phyloP scores from a whole-genome alignment of 2,329 filamentous ascomycete species.

The Trichoderma citrinoviride region DNA sequence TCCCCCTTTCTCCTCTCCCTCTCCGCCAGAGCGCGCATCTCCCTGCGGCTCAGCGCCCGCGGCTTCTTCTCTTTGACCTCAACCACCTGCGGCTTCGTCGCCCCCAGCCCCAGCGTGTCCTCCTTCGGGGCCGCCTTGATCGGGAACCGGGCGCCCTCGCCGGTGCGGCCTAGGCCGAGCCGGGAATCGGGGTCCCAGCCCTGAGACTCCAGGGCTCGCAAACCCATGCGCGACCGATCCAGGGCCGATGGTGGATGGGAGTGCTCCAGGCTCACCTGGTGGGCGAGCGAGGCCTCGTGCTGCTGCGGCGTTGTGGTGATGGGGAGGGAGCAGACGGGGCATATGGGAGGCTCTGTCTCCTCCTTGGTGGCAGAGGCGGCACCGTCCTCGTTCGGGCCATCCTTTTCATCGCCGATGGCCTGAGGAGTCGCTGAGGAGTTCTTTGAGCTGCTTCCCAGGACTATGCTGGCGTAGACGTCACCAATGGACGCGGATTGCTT shows the following conservation, averaged over 20 bases:
- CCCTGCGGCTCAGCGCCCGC: constrained; percentile 58
- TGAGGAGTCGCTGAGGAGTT: constrained; percentile 23
- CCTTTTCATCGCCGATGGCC: constrained; percentile 19
- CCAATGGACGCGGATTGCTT: constrained; percentile 39
- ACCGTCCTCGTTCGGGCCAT: background rate
- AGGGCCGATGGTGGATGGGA: constrained; percentile 70
- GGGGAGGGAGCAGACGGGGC: constrained; percentile 39
- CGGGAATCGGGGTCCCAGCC: constrained; percentile 76
- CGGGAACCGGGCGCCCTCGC: constrained; percentile 72
- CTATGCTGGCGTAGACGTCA: constrained; percentile 65
- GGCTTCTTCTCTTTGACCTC: constrained; percentile 54
- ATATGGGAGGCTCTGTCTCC: constrained; percentile 27
- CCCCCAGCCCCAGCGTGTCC: constrained; percentile 72
- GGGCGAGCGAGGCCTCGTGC: constrained; percentile 64
- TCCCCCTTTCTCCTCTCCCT: constrained; percentile 57
- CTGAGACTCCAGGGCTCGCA: constrained; percentile 62
- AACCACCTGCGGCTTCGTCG: constrained; percentile 43
- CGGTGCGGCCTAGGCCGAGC: constrained; percentile 65
- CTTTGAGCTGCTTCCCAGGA: constrained; percentile 47
- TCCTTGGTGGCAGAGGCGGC: background rate
- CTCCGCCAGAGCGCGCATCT: constrained; percentile 45
- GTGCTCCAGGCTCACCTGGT: constrained; percentile 67
- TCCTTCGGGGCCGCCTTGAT: constrained; percentile 71
- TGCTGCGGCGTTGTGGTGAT: constrained; percentile 33
- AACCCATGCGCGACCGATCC: constrained; percentile 67